These are phyloP conservation scores for Clavariopsis aquatica DNA, from an alignment of 495 filamentous ascomycete species.

Conservation along the genomic window DNA sequence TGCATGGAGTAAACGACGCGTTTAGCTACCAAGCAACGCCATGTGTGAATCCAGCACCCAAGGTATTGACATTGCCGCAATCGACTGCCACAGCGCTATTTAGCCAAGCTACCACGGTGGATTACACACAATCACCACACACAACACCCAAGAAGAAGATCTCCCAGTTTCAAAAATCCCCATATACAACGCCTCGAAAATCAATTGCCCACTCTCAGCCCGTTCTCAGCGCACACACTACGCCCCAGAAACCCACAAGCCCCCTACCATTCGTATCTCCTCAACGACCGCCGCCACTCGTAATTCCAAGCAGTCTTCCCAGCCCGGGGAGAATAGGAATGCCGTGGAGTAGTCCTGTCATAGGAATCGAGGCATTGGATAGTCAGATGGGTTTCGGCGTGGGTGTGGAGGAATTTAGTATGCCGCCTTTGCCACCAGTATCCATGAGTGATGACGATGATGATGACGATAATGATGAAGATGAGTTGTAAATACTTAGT, in stretches of 20 bases:
- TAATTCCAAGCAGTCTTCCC: constrained; percentile 30
- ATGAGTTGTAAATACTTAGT: neutral
- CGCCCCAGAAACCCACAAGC: constrained; percentile 7
- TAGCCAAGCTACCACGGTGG: constrained; percentile 33
- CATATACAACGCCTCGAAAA: constrained; percentile 2
- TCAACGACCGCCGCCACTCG: constrained; percentile 15
- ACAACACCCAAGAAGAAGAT: constrained; percentile 9
- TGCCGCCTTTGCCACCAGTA: constrained; percentile 27
- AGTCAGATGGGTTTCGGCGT: neutral
- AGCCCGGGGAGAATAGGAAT: constrained; percentile 12
- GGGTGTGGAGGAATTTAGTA: constrained; percentile 27
- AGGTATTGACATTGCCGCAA: neutral
- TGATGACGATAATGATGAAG: neutral
- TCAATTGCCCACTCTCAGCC: constrained; percentile 1
- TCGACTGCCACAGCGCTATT: neutral
- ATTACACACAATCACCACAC: constrained; percentile 6
- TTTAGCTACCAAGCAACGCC: constrained; percentile 29
- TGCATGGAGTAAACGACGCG: constrained; percentile 1
- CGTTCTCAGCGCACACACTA: constrained; percentile 2
- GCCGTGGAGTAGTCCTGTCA: constrained; percentile 14
- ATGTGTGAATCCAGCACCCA: neutral
- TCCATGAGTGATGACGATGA: neutral
- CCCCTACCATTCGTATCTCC: constrained; percentile 17
- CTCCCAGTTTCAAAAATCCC: neutral
- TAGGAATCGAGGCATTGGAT: neutral